Evolutionary conservation across 179 eudicot genomes (phyloP), one percentile per base, ranked within the genome.

Genomic region (Beta macrorhiza): DNA sequence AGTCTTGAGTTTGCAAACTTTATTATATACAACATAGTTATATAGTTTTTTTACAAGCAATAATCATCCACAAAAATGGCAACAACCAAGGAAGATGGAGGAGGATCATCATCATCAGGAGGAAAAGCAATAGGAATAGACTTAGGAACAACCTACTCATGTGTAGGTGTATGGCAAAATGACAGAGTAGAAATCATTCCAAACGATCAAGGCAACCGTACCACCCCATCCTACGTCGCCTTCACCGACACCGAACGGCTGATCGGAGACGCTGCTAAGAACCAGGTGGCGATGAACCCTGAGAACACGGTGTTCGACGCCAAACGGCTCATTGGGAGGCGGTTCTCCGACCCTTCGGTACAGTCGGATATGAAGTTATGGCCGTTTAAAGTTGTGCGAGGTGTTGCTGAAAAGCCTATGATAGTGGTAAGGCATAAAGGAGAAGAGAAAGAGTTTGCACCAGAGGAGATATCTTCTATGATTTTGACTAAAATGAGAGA

Each of bases 401-500:
- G 83, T 0, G 75, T 57, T 3, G 76, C 59, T 0, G 83, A 81
- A 0, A 81, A 81, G 71, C 83, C 83, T 3, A 76, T 81, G 79
- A 77, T 81, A n/a, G 52, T 68, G 47, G 83, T 81, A 10, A 75
- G 55, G 62, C 76, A 75, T 59, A 76, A 81, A 44, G 83, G 83
- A 1, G 83, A 81, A n/a, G 80, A 81, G 29, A 81, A 81, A 52
- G 5, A 45, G 80, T 81, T 81, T 59, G 67, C 84, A 12, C 61
- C 80, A 15, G 82, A 83, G 37, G 82, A 83, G 76, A 29, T 79
- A 22, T 82, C 89, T 0, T 81, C 85, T 2, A 86, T 84, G 89
- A 83, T 86, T 5, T 63, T 86, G 59, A 59, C 65, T 6, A 81
- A 86, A 77, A 86, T 87, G 89, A 80, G 80, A 3, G 86, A 67